These are phyloP conservation scores for Betula pendula DNA, from an alignment of 306 rosid genomes.

Conservation along the genomic window DNA sequence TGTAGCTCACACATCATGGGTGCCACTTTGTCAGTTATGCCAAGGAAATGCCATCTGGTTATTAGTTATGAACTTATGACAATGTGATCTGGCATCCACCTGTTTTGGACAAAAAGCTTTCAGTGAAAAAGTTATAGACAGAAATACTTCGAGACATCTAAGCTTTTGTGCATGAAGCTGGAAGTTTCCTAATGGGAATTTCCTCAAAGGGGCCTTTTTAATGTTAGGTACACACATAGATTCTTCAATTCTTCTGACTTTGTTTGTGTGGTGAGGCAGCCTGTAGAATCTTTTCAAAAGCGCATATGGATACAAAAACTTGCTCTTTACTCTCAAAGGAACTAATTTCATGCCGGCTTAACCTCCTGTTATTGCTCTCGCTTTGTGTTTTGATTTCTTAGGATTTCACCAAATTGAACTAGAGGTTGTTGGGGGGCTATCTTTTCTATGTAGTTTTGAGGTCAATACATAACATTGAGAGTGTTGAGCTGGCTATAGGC, in stretches of 20 bases:
- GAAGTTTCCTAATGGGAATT: neutral
- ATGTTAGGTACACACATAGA: neutral
- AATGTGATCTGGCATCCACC: neutral
- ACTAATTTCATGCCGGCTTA: neutral
- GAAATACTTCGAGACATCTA: neutral
- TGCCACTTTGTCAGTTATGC: slow-evolving; percentile 16
- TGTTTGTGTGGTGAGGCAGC: slow-evolving; percentile 9
- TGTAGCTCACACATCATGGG: slow-evolving; percentile 4
- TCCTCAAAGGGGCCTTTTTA: neutral
- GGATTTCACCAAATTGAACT: neutral
- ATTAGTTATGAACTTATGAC: neutral
- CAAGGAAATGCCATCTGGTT: slow-evolving; percentile 2
- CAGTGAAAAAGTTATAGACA: slow-evolving; percentile 3
- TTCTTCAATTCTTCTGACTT: neutral
- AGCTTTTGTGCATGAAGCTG: neutral
- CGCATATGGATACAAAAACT: neutral
- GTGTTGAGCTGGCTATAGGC: neutral
- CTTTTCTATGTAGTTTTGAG: neutral
- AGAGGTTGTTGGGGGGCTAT: neutral
- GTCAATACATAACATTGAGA: neutral
- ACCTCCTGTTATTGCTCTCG: neutral
- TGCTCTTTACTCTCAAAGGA: neutral
- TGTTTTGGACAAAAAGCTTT: neutral
- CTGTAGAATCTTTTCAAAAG: neutral
- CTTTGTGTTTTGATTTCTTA: neutral